A percentile compares a stretch with the other conserved stretches of the same genome.
These are phyloP conservation scores for Carex scoparia DNA, from an alignment of 176 grass and related monocot species.

Conservation along the genomic window DNA sequence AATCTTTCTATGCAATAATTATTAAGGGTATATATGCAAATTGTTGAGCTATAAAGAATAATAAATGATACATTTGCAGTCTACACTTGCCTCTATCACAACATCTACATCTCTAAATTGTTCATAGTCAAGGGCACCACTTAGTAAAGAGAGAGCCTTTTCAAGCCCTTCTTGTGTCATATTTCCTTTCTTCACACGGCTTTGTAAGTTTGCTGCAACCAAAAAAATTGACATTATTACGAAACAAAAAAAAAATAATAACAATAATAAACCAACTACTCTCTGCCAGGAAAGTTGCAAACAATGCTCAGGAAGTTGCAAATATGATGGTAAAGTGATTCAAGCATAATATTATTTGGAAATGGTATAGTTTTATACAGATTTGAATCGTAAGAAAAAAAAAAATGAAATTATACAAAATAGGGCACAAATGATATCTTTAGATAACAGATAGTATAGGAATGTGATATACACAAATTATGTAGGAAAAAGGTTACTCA, in stretches of 20 bases:
- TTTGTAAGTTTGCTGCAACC: conserved; percentile 63
- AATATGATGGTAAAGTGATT: neutral
- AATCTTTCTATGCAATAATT: neutral
- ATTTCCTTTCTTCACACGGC: conserved; percentile 56
- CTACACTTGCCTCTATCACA: no score
- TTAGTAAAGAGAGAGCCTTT: conserved; percentile 59
- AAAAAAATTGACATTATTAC: neutral
- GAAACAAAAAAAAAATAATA: neutral
- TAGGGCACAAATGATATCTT: no score
- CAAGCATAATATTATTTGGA: neutral
- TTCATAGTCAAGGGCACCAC: conserved; percentile 63
- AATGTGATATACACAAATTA: neutral
- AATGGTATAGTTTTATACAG: neutral
- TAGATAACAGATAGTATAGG: no score
- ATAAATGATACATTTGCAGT: neutral
- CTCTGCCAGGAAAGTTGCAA: neutral
- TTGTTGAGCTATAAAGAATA: neutral
- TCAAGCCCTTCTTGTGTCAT: conserved; percentile 46
- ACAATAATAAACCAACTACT: neutral
- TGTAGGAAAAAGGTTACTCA: no score
- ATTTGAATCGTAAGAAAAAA: neutral
- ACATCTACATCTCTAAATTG: no score
- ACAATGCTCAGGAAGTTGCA: neutral
- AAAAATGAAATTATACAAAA: no score
- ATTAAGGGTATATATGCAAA: neutral